Percentiles rank a stretch among this genome's conserved stretches.
phyloP scores from a whole-genome alignment of 306 rosid species.

The Citrullus mucosospermus region DNA sequence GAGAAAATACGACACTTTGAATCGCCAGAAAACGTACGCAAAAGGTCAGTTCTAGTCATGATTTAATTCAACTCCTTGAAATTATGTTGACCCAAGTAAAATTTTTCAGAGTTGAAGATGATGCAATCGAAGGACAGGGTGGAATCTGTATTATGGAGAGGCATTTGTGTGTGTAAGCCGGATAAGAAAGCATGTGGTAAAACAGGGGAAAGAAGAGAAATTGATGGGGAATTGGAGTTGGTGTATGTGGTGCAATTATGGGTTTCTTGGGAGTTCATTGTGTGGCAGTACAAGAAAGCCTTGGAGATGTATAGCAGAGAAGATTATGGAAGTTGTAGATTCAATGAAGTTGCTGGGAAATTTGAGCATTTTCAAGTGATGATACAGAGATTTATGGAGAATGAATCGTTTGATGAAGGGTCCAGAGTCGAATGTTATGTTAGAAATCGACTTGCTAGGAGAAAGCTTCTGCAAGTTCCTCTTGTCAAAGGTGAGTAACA shows the following conservation, averaged over 20 bases:
- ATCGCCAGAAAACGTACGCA: conserved; percentile 80
- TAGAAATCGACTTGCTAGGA: conserved; percentile 53
- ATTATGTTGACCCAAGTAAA: no score
- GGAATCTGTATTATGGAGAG: conserved; percentile 29
- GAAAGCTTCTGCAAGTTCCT: conserved; percentile 71
- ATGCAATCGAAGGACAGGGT: conserved; percentile 59
- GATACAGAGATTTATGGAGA: conserved; percentile 68
- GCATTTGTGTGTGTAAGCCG: conserved; percentile 9
- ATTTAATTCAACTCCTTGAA: background rate
- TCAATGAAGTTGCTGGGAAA: conserved; percentile 58
- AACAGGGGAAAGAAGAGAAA: conserved; percentile 29
- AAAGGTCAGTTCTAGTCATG: conserved; percentile 32
- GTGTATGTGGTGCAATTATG: conserved; percentile 80
- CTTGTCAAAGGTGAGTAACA: conserved; percentile 40
- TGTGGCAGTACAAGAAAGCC: conserved; percentile 63
- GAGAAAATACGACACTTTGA: conserved; percentile 75
- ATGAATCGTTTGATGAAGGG: conserved; percentile 54
- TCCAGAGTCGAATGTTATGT: conserved; percentile 62
- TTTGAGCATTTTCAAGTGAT: conserved; percentile 77
- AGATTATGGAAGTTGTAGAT: conserved; percentile 20
- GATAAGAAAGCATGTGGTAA: conserved; percentile 11
- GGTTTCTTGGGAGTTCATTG: conserved; percentile 81
- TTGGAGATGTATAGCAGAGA: conserved; percentile 36
- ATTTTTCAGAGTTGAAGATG: conserved; percentile 25
- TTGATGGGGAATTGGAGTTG: conserved; percentile 53